Evolutionary conservation across 371 early-diverging fungal species (phyloP).

Genomic region (Apophysomyces variabilis): DNA sequence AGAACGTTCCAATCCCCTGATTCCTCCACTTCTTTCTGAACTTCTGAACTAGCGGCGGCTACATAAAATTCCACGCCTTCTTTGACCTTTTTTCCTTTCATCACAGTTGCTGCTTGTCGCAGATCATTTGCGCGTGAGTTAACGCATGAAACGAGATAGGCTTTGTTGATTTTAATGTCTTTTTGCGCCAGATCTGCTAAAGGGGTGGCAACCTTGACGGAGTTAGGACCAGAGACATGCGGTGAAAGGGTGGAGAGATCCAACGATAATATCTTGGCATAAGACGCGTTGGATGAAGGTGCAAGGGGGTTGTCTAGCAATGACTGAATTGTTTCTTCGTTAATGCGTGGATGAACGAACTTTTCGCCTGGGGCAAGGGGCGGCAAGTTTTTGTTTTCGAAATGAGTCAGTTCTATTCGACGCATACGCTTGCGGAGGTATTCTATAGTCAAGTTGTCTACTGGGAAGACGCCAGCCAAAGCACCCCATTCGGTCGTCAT

Average conservation of each 20-base stretch:
- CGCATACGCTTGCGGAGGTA: slow-evolving; percentile 74
- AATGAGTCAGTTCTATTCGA: slow-evolving; percentile 58
- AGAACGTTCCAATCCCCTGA: slow-evolving; percentile 89
- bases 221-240: slow-evolving; percentile 93
- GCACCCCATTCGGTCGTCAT: slow-evolving; percentile 99
- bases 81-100: slow-evolving; percentile 75
- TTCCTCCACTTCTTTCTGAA: slow-evolving; percentile 83
- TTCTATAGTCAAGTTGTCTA: slow-evolving; percentile 76
- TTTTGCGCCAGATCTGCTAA: slow-evolving; percentile 71
- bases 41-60: slow-evolving; percentile 91
- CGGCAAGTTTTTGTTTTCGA: slow-evolving; percentile 54
- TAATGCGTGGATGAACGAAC: slow-evolving; percentile 77
- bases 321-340: slow-evolving; percentile 61
- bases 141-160: slow-evolving; percentile 94
- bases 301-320: slow-evolving; percentile 57
- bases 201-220: slow-evolving; percentile 89
- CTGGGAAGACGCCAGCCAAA: slow-evolving; percentile 94
- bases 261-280: slow-evolving; percentile 85
- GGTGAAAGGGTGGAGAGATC: slow-evolving; percentile 87
- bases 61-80: slow-evolving; percentile 94
- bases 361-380: slow-evolving; percentile 39
- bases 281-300: slow-evolving; percentile 73
- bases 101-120: slow-evolving; percentile 84
- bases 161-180: slow-evolving; percentile 87
- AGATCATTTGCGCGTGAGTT: slow-evolving; percentile 91